These are phyloP conservation scores for Pseudonitzschia multiseries DNA, from an alignment of 108 stramenopile species.

Conservation along the genomic window DNA sequence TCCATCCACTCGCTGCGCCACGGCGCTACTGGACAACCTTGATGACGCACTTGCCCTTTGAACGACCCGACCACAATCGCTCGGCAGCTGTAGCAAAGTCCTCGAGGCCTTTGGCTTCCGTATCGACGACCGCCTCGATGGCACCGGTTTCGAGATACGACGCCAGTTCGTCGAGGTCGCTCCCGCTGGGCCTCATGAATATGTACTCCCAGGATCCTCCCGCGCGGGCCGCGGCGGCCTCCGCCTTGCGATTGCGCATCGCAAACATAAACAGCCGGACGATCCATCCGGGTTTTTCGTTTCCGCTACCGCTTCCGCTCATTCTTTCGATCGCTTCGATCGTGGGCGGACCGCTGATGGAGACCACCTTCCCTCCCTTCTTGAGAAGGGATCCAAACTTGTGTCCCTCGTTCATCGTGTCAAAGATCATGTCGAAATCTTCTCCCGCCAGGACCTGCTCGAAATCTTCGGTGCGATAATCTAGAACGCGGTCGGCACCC, in stretches of 20 bases:
- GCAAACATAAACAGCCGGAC: not conserved
- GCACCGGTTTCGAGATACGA: conserved; percentile 7
- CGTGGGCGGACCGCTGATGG: conserved; percentile 4
- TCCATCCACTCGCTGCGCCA: no score
- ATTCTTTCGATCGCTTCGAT: not conserved
- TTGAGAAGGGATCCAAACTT: conserved; percentile 6
- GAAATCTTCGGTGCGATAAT: conserved; percentile 26
- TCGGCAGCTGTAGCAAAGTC: not conserved
- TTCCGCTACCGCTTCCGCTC: no score
- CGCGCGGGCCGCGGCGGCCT: not conserved
- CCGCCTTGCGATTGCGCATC: conserved; percentile 11
- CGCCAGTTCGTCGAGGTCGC: conserved; percentile 12
- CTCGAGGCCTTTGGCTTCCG: conserved; percentile 2
- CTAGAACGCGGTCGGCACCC: conserved; percentile 34
- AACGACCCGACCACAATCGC: conserved; percentile 19
- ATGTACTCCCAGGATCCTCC: conserved; percentile 26
- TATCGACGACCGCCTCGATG: conserved; percentile 20
- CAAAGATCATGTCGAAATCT: conserved; percentile 25
- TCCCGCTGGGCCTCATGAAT: conserved; percentile 16
- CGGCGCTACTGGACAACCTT: not conserved
- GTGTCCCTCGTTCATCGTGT: conserved; percentile 2
- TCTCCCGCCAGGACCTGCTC: conserved; percentile 12
- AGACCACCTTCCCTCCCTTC: conserved; percentile 19
- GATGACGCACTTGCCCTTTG: conserved; percentile 21
- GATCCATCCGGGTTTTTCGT: not conserved